phyloP scores from a whole-genome alignment of 148 eudicot species.

The Rhododendron ovatum region DNA sequence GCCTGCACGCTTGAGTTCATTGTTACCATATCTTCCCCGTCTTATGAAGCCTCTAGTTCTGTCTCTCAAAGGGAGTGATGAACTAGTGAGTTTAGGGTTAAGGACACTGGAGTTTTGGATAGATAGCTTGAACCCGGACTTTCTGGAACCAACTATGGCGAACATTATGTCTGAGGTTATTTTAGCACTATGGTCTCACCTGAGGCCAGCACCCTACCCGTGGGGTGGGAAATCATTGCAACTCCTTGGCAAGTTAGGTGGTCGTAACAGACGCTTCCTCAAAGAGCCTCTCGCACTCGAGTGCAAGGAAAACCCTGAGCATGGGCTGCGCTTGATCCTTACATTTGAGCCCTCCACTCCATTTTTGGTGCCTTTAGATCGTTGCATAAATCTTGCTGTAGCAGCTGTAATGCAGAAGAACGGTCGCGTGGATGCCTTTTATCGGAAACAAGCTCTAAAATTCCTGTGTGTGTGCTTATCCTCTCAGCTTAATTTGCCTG shows the following conservation, averaged over 20 bases:
- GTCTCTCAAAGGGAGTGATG: conserved; percentile 83
- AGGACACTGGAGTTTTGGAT: conserved; percentile 98
- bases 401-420: conserved; percentile 85
- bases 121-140: conserved; percentile 97
- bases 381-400: conserved; percentile 93
- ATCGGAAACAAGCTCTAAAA: conserved; percentile 84
- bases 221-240: conserved; percentile 94
- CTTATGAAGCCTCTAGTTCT: conserved; percentile 97
- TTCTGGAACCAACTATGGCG: conserved; percentile 98
- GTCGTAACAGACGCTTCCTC: conserved; percentile 91
- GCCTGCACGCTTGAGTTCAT: conserved; percentile 93
- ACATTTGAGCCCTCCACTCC: conserved; percentile 97
- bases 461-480: conserved; percentile 86
- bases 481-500: conserved; percentile 92
- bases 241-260: conserved; percentile 96
- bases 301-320: conserved; percentile 99
- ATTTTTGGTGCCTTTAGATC: conserved; percentile 95
- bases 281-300: conserved; percentile 97
- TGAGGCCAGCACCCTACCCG: conserved; percentile 86
- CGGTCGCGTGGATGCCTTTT: conserved; percentile 70
- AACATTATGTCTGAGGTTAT: conserved; percentile 96
- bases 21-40: conserved; percentile 87
- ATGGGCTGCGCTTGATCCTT: conserved; percentile 93
- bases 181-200: conserved; percentile 90
- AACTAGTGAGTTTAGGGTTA: conserved; percentile 82